Conservation (phyloP, 2,329 filamentous ascomycete genomes). For the Penicillium sp. region DNA sequence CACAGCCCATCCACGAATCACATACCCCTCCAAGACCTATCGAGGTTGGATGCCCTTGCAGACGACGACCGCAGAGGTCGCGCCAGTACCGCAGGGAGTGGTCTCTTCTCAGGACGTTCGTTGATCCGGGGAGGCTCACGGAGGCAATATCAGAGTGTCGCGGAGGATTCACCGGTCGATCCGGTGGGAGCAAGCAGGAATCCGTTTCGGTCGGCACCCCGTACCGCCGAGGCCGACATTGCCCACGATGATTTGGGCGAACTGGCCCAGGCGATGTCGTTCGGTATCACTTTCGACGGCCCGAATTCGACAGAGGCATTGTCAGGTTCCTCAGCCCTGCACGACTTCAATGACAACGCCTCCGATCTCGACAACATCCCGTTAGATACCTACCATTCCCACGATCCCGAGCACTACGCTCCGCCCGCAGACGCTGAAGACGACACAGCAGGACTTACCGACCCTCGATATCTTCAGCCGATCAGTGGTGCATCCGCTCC, state of each 20-base stretch:
- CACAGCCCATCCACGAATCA: slow-evolving; percentile 31
- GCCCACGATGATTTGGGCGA: slow-evolving; percentile 37
- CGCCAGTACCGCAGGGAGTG: slow-evolving; percentile 39
- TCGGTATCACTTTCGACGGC: slow-evolving; percentile 43
- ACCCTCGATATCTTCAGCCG: slow-evolving; percentile 55
- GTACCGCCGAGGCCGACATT: slow-evolving; percentile 25
- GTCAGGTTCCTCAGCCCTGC: slow-evolving; percentile 15
- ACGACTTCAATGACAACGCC: slow-evolving; percentile 26
- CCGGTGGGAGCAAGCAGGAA: slow-evolving; percentile 22
- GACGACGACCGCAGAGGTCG: slow-evolving; percentile 32
- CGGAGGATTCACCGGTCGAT: slow-evolving; percentile 49
- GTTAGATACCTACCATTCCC: slow-evolving; percentile 29
- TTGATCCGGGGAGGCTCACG: slow-evolving; percentile 40
- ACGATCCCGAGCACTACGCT: slow-evolving; percentile 55
- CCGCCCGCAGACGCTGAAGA: slow-evolving; percentile 52
- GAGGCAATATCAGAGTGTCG: slow-evolving; percentile 54
- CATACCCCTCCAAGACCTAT: slow-evolving; percentile 69
- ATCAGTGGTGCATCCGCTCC: slow-evolving; percentile 51
- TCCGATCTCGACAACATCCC: slow-evolving; percentile 33
- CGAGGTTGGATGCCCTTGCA: slow-evolving; percentile 36
- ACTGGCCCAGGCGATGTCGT: slow-evolving; percentile 44
- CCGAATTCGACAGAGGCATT: slow-evolving; percentile 15
- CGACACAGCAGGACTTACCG: slow-evolving; percentile 59
- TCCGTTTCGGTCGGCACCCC: slow-evolving; percentile 20
- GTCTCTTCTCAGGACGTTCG: slow-evolving; percentile 44